Conservation (phyloP, 2,329 filamentous ascomycete genomes). For the Colletotrichum godetiae region DNA sequence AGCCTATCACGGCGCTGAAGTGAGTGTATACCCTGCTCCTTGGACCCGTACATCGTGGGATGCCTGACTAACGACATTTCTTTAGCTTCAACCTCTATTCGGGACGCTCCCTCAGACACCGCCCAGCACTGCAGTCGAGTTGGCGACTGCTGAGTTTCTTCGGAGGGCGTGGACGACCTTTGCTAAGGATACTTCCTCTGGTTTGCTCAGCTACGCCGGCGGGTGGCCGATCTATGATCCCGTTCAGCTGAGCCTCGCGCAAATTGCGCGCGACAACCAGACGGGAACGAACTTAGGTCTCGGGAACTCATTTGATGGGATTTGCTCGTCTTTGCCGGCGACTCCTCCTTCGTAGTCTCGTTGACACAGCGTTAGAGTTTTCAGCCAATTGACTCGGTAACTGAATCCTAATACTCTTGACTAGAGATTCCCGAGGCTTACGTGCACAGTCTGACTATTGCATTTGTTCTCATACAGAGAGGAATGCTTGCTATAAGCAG, state of each 20-base stretch:
- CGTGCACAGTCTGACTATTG: too few relatives aligned
- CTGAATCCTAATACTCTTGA: too few relatives aligned
- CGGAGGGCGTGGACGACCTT: slow-evolving; percentile 52
- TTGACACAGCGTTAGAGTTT: too few relatives aligned
- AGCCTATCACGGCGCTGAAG: slow-evolving; percentile 47
- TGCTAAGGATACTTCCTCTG: slow-evolving; percentile 49
- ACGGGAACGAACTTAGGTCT: slow-evolving; percentile 41
- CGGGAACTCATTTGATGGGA: slow-evolving; percentile 11
- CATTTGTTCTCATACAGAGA: too few relatives aligned
- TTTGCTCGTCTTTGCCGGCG: background rate
- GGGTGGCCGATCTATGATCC: slow-evolving; percentile 40
- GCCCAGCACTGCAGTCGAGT: slow-evolving; percentile 41
- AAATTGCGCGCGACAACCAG: slow-evolving; percentile 42
- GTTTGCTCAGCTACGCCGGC: slow-evolving; percentile 42
- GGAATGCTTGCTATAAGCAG: too few relatives aligned
- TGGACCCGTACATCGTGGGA: background rate
- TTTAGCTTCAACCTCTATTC: slow-evolving; percentile 45
- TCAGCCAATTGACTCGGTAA: too few relatives aligned
- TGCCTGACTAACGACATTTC: background rate
- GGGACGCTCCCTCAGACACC: slow-evolving; percentile 39
- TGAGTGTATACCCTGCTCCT: background rate
- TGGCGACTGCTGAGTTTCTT: slow-evolving; percentile 45
- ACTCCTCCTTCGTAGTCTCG: background rate
- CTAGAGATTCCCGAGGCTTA: too few relatives aligned
- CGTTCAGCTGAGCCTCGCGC: slow-evolving; percentile 36